A percentile compares a stretch with the other conserved stretches of the same genome.
These are phyloP conservation scores for Cytospora schulzeri DNA, from an alignment of 2,329 filamentous ascomycete species.

Conservation along the genomic window DNA sequence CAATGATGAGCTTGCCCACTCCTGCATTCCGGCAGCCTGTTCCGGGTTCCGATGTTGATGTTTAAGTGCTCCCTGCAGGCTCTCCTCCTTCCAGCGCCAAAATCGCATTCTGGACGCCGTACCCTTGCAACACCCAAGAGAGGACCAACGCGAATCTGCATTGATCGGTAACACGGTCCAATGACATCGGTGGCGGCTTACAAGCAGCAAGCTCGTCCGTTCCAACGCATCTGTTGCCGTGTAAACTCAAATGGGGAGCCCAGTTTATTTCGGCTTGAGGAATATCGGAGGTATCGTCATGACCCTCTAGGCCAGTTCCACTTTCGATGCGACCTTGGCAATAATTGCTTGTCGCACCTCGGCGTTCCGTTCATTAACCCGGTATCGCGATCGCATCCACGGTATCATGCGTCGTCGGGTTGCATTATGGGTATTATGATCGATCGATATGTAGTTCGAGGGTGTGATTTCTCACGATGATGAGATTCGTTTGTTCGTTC, in stretches of 20 bases:
- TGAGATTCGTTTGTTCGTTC: neutral
- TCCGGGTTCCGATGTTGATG: neutral
- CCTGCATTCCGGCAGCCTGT: neutral
- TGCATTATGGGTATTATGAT: too few species aligned
- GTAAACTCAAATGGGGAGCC: neutral
- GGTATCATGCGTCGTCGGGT: neutral
- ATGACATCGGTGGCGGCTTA: neutral
- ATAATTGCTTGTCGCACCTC: too few species aligned
- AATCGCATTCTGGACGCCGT: neutral
- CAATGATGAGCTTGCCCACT: neutral
- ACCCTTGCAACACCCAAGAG: too few species aligned
- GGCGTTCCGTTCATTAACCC: too few species aligned
- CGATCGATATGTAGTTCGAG: neutral
- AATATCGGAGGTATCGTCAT: too few species aligned
- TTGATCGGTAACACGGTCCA: neutral
- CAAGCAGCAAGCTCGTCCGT: neutral
- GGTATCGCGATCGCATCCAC: neutral
- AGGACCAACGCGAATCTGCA: too few species aligned
- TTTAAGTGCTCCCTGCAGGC: neutral
- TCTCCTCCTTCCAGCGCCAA: neutral
- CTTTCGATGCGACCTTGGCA: too few species aligned
- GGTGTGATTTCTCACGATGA: neutral
- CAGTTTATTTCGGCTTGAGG: neutral
- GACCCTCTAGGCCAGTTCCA: too few species aligned
- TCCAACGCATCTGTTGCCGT: neutral